phyloP scores from a whole-genome alignment of 306 rosid species.

The Medicago truncatula region MtrunA17r5.0-ANR NC_053047.1:6048501-6049000 shows the following conservation, averaged over 20 bases:
- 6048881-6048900: too few species aligned
- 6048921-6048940: too few species aligned
- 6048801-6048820: too few species aligned
- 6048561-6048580: slow-evolving; percentile 10
- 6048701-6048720: slow-evolving; percentile 11
- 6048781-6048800: too few species aligned
- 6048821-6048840: too few species aligned
- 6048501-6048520: slow-evolving; percentile 50
- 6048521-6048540: slow-evolving; percentile 37
- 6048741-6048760: not conserved
- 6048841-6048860: too few species aligned
- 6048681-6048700: slow-evolving; percentile 29
- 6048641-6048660: slow-evolving; percentile 30
- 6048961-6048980: too few species aligned
- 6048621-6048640: slow-evolving; percentile 59
- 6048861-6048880: too few species aligned
- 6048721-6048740: slow-evolving; percentile 22
- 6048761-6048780: not conserved
- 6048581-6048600: slow-evolving; percentile 51
- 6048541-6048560: slow-evolving; percentile 14
- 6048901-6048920: too few species aligned
- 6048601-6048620: slow-evolving; percentile 56
- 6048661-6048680: slow-evolving; percentile 37
- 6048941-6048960: too few species aligned
- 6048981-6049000: too few species aligned